Percentiles rank a stretch among this genome's conserved stretches.
Evolutionary conservation across 1,284 basidiomycete species (phyloP).

Genomic region (Cryptococcus sp.): DNA sequence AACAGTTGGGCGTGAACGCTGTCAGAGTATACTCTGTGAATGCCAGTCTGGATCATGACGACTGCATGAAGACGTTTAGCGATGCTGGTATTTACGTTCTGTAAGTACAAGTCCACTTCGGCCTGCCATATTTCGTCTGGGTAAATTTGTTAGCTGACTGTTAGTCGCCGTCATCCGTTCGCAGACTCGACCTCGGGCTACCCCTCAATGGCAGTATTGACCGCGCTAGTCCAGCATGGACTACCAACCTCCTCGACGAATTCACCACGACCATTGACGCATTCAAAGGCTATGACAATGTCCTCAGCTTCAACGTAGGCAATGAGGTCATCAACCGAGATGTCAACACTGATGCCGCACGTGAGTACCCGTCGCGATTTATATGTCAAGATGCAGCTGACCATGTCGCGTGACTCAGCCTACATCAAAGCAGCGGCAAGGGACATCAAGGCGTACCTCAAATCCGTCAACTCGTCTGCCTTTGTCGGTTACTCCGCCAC

Average conservation of each 20-base stretch:
- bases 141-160: background rate
- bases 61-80: conserved; percentile 77
- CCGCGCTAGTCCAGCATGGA: conserved; percentile 73
- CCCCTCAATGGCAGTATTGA: conserved; percentile 86
- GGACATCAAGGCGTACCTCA: conserved; percentile 79
- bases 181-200: conserved; percentile 71
- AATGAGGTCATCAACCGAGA: conserved; percentile 76
- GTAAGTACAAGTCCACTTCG: conserved; percentile 58
- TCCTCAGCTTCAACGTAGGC: conserved; percentile 78
- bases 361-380: conserved; percentile 30
- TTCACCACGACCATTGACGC: conserved; percentile 76
- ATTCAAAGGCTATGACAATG: conserved; percentile 78
- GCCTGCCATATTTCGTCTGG: background rate
- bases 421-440: conserved; percentile 90
- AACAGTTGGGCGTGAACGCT: conserved; percentile 59
- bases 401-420: conserved; percentile 45
- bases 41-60: conserved; percentile 76
- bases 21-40: conserved; percentile 85
- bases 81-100: conserved; percentile 83
- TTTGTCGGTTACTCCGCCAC: conserved; percentile 85
- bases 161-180: background rate
- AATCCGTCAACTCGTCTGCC: conserved; percentile 66
- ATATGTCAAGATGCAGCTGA: background rate
- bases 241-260: conserved; percentile 74
- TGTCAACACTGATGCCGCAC: conserved; percentile 65